Evolutionary conservation across 1,284 basidiomycete genomes (phyloP), one percentile per base, ranked within the genome.

Genomic region (Sutorius eximius): DNA sequence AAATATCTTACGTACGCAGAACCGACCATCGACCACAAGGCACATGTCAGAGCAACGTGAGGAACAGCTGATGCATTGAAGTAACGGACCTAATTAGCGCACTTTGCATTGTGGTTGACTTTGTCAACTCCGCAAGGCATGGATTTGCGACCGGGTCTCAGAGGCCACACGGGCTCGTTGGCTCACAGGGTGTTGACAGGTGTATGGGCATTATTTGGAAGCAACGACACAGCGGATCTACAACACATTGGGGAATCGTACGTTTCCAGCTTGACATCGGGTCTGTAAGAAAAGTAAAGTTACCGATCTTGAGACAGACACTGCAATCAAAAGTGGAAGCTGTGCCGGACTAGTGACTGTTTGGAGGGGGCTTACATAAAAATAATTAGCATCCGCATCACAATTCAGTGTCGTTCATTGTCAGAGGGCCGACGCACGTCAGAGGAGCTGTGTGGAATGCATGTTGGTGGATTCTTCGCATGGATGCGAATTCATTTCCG

Each of bases 401-500:
- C 18, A 40, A 52, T 56, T 69, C 55, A 64, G 38, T 47, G 56
- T 55, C 49, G 67, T 61, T 66, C 63, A 65, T 61, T 65, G 65
- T 68, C 61, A 56, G 51, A 32, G 18, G 44, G 56, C 46, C 53
- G 59, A 60, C 48, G 57, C 53, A 59, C 49, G 51, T 18, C 45
- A 59, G 52, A 51, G 45, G 53, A 57, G 59, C 55, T 56, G 58
- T 53, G 59, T 53, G 45, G 53, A 53, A 56, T 22, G 51, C 64
- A 52, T 61, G 67, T 43, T 67, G 45, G 54, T 50, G 48, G 38
- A 55, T 41, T 57, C 56, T 55, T 58, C 56, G 59, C 44, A 58
- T 38, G 66, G 69, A 61, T 62, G 67, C 51, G 58, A 56, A 54
- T 66, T 73, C 68, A 72, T 73, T 61, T 73, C 70, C 71, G 71